phyloP scores from a whole-genome alignment of 805 yeast genomes.

The Wickerhamiella vanderwaltii region DNA sequence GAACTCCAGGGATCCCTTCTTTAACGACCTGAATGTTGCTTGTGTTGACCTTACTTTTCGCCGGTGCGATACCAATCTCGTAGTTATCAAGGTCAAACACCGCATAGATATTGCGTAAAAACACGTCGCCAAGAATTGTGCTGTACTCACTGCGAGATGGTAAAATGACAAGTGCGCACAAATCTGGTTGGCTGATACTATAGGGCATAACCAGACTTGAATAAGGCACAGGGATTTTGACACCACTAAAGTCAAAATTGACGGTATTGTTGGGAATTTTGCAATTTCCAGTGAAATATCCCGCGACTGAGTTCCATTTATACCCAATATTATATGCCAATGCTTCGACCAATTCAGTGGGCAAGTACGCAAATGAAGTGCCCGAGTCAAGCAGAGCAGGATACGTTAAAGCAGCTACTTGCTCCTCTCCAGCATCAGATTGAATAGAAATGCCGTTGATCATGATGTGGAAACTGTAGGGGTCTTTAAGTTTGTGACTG shows the following conservation, averaged over 20 bases:
- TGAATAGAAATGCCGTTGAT: constrained; percentile 13
- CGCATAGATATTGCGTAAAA: constrained; percentile 53
- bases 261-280: constrained; percentile 27
- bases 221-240: constrained; percentile 19
- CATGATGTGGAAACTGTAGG: constrained; percentile 14
- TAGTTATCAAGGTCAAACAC: constrained; percentile 55
- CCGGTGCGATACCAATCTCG: constrained; percentile 47
- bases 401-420: constrained; percentile 1
- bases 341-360: constrained; percentile 25
- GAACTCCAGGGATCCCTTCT: constrained; percentile 21
- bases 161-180: constrained; percentile 21
- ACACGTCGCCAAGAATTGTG: constrained; percentile 50
- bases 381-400: constrained; percentile 48
- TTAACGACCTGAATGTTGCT: constrained; percentile 19
- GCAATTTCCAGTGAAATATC: constrained; percentile 27
- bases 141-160: constrained; percentile 23
- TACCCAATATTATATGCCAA: constrained; percentile 30
- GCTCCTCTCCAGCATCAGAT: neutral
- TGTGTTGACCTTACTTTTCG: constrained; percentile 24
- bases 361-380: constrained; percentile 40
- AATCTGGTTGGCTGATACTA: constrained; percentile 28
- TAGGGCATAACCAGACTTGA: constrained; percentile 18
- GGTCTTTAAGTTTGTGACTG: constrained; percentile 2
- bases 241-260: constrained; percentile 21
- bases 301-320: constrained; percentile 29